Evolutionary conservation across 169 alveolate species (phyloP).

Genomic region (Plasmodium coatneyi): DNA sequence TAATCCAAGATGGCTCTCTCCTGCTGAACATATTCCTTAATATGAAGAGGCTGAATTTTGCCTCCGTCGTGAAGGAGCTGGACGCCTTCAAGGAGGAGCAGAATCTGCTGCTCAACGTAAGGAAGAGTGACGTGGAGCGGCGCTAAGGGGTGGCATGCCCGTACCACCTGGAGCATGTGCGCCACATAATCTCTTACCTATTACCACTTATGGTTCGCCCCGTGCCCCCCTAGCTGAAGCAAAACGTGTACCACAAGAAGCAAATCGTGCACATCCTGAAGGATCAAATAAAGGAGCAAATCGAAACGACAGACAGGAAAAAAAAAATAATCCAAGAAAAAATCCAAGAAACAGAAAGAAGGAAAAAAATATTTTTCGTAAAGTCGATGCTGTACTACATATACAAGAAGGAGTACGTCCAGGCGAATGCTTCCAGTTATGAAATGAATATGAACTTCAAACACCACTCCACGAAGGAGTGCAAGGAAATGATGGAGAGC

Average conservation of each 20-base stretch:
- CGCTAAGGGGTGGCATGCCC: not conserved
- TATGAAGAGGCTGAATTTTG: conserved; percentile 26
- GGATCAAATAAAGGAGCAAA: conserved; percentile 61
- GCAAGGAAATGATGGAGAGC: conserved; percentile 41
- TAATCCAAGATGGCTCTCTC: conserved; percentile 53
- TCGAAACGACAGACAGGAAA: conserved; percentile 40
- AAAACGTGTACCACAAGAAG: conserved; percentile 66
- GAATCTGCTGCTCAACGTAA: conserved; percentile 32
- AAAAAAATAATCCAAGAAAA: conserved; percentile 10
- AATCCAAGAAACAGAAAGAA: conserved; percentile 42
- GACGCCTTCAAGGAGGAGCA: conserved; percentile 48
- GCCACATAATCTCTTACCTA: not conserved
- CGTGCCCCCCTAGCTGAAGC: conserved; percentile 3
- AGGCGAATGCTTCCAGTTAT: conserved; percentile 30
- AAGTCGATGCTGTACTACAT: conserved; percentile 66
- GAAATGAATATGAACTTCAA: conserved; percentile 30
- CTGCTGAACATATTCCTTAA: conserved; percentile 35
- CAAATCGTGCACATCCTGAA: conserved; percentile 56
- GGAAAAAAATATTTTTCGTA: conserved; percentile 63
- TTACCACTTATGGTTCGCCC: not conserved
- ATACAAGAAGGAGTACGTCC: conserved; percentile 59
- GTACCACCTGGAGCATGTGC: not conserved
- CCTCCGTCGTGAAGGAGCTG: conserved; percentile 37
- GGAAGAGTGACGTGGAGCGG: not conserved
- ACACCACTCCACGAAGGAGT: not conserved